Evolutionary conservation across 2,329 filamentous ascomycete genomes (phyloP).

Genomic region (Neophaeococcomyces mojaviensis): DNA sequence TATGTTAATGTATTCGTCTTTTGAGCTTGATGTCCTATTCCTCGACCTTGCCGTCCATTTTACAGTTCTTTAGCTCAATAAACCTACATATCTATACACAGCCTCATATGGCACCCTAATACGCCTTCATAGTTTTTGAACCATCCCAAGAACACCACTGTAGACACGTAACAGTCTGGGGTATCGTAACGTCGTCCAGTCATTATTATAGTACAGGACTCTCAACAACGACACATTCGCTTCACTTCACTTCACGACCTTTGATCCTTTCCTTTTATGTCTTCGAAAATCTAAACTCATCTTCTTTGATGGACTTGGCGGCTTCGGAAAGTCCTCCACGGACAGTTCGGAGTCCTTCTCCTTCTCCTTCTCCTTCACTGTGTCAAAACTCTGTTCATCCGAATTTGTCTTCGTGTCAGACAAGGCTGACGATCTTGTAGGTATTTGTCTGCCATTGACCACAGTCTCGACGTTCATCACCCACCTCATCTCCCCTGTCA

Average conservation of each 20-base stretch:
- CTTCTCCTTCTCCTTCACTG: background rate
- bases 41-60: too few species aligned
- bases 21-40: too few species aligned
- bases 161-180: too few species aligned
- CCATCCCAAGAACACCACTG: too few species aligned
- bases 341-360: background rate
- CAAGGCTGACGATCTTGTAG: background rate
- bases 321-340: background rate
- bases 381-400: background rate
- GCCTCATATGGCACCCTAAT: too few species aligned
- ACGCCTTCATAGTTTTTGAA: too few species aligned
- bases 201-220: slow-evolving; percentile 7
- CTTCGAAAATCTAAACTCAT: slow-evolving; percentile 14
- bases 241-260: slow-evolving; percentile 15
- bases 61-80: too few species aligned
- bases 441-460: slow-evolving; percentile 18
- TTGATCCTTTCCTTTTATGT: slow-evolving; percentile 19
- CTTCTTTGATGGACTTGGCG: slow-evolving; percentile 7
- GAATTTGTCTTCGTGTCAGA: background rate
- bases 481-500: slow-evolving; percentile 42
- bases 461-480: slow-evolving; percentile 36
- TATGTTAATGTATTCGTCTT: too few species aligned
- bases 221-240: background rate
- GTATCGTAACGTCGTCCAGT: slow-evolving; percentile 17
- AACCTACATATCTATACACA: too few species aligned